Percentiles rank a stretch among this genome's conserved stretches.
These are phyloP conservation scores for Cicer yamashitae DNA, from an alignment of 306 rosid genomes.

Conservation along the genomic window DNA sequence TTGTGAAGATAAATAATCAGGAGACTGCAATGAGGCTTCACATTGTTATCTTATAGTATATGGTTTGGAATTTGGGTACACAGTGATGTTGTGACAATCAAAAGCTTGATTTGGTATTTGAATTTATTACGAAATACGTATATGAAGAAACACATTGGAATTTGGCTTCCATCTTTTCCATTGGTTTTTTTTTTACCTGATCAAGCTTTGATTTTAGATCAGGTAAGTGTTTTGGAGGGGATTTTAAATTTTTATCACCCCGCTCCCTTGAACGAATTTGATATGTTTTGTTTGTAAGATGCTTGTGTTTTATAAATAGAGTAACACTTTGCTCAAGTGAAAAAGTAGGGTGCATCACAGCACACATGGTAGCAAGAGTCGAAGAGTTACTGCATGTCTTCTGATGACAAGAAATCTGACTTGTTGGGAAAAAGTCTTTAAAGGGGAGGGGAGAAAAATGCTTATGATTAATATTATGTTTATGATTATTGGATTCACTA, in stretches of 20 bases:
- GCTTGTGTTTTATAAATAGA: background rate
- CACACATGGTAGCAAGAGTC: too few relatives aligned
- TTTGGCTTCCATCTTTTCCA: constrained; percentile 26
- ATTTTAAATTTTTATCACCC: background rate
- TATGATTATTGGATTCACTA: too few relatives aligned
- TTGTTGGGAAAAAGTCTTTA: too few relatives aligned
- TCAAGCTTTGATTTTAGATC: constrained; percentile 34
- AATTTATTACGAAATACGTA: constrained; percentile 60
- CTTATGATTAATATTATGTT: too few relatives aligned
- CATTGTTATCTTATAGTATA: constrained; percentile 50
- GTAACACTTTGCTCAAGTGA: background rate
- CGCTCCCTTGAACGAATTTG: background rate
- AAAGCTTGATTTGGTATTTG: constrained; percentile 66
- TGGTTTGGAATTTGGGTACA: constrained; percentile 50
- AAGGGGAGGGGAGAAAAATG: too few relatives aligned
- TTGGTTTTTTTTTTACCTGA: constrained; percentile 38
- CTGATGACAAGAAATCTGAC: too few relatives aligned
- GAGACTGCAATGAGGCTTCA: constrained; percentile 65
- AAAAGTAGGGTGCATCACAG: background rate
- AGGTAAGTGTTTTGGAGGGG: constrained; percentile 13
- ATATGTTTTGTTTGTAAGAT: background rate
- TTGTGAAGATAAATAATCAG: constrained; percentile 54
- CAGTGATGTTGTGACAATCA: constrained; percentile 59
- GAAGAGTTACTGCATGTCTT: too few relatives aligned
- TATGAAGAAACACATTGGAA: constrained; percentile 54